Percentiles rank a stretch among this genome's conserved stretches.
Conservation (phyloP, 768 basidiomycete species). For the Rhodotorula graminis region DNA sequence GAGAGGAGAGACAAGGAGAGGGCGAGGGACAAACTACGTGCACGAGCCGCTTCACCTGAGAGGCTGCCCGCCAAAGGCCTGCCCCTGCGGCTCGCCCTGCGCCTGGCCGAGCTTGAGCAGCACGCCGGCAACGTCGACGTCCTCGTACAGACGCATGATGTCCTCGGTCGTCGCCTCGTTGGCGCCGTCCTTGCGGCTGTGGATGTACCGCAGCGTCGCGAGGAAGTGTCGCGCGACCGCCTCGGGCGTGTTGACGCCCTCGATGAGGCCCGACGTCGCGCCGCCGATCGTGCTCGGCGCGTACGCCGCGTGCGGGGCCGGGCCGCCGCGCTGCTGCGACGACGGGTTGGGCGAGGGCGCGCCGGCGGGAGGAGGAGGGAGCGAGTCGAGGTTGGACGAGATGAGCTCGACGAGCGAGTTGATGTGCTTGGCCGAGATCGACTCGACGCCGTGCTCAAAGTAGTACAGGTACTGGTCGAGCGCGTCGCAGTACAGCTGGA, state of each 20-base stretch:
- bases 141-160: constrained; percentile 18
- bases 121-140: constrained; percentile 32
- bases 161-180: constrained; percentile 18
- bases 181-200: constrained; percentile 29
- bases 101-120: constrained; percentile 23
- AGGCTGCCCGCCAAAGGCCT: not conserved
- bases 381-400: constrained; percentile 85
- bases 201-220: constrained; percentile 64
- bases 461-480: constrained; percentile 95
- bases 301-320: constrained; percentile 3
- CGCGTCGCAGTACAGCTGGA: constrained; percentile 92
- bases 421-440: constrained; percentile 92
- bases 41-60: not conserved
- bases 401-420: constrained; percentile 95
- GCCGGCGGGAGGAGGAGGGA: constrained; percentile 53
- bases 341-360: constrained; percentile 48
- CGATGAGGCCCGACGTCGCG: constrained; percentile 80
- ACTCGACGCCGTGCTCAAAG: constrained; percentile 85
- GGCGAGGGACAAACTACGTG: too few species aligned
- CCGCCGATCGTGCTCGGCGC: constrained; percentile 47
- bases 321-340: not conserved
- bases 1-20: too few species aligned
- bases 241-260: constrained; percentile 85
- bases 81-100: not conserved
- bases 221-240: constrained; percentile 91